phyloP scores from a whole-genome alignment of 1,284 basidiomycete species.

The Rhodotorula glutinis region DNA sequence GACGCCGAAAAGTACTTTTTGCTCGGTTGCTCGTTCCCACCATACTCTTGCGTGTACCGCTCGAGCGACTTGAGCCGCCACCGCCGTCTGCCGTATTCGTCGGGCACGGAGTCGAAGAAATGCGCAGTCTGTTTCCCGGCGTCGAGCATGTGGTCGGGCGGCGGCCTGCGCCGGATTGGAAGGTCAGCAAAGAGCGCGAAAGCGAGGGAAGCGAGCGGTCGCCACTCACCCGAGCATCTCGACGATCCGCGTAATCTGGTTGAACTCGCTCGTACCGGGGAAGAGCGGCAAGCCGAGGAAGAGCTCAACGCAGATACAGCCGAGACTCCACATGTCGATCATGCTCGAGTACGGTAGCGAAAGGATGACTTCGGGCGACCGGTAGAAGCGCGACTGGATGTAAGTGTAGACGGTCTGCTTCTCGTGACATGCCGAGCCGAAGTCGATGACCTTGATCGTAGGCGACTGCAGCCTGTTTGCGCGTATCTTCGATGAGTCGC shows the following conservation, averaged over 20 bases:
- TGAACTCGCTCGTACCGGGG: slow-evolving; percentile 98
- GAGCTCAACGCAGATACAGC: slow-evolving; percentile 94
- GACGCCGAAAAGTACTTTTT: slow-evolving; percentile 98
- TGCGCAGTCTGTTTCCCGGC: slow-evolving; percentile 91
- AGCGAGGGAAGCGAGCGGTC: neutral
- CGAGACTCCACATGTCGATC: slow-evolving; percentile 94
- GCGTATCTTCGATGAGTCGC: neutral
- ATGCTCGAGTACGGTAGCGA: slow-evolving; percentile 90
- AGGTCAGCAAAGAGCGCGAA: neutral
- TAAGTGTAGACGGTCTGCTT: slow-evolving; percentile 99
- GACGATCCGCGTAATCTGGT: slow-evolving; percentile 92
- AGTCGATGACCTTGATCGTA: slow-evolving; percentile 98
- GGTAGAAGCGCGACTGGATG: slow-evolving; percentile 98
- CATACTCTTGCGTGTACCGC: slow-evolving; percentile 92
- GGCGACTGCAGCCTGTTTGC: slow-evolving; percentile 82
- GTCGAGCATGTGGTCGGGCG: slow-evolving; percentile 90
- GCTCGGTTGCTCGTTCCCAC: slow-evolving; percentile 90
- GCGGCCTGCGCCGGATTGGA: slow-evolving; percentile 57
- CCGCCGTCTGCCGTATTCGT: slow-evolving; percentile 80
- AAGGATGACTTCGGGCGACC: slow-evolving; percentile 93
- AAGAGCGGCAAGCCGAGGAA: slow-evolving; percentile 95
- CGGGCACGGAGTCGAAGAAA: slow-evolving; percentile 79
- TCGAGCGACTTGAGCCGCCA: slow-evolving; percentile 88
- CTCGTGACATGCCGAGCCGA: slow-evolving; percentile 97
- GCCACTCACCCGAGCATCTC: slow-evolving; percentile 91